A percentile compares a stretch with the other conserved stretches of the same genome.
Evolutionary conservation across 805 yeast species (phyloP).

Genomic region (Starmerella davenportii): DNA sequence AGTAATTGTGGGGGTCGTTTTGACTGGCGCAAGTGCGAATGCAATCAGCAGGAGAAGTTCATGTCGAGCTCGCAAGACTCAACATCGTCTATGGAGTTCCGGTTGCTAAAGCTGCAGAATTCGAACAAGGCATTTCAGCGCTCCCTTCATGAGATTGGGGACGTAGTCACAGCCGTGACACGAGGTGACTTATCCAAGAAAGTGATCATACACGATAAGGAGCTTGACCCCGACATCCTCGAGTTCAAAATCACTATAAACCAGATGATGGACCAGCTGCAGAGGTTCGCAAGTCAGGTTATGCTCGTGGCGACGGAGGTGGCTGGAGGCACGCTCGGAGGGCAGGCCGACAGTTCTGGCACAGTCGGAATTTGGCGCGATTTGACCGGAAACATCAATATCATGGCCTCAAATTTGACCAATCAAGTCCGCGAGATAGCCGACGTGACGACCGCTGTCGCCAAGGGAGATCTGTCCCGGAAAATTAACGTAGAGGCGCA

Average conservation of each 20-base stretch:
- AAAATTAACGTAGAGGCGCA: slow-evolving; percentile 82
- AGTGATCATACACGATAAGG: slow-evolving; percentile 53
- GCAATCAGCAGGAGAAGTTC: background rate
- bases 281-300: slow-evolving; percentile 63
- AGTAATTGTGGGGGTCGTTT: slow-evolving; percentile 7
- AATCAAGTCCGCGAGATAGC: slow-evolving; percentile 82
- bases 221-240: slow-evolving; percentile 60
- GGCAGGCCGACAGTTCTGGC: slow-evolving; percentile 72
- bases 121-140: slow-evolving; percentile 53
- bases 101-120: slow-evolving; percentile 26
- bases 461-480: slow-evolving; percentile 64
- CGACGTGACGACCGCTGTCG: slow-evolving; percentile 77
- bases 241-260: slow-evolving; percentile 68
- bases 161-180: slow-evolving; percentile 74
- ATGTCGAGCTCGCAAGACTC: slow-evolving; percentile 4
- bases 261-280: slow-evolving; percentile 76
- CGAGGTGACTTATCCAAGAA: slow-evolving; percentile 74
- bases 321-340: slow-evolving; percentile 78
- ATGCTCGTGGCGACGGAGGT: slow-evolving; percentile 78
- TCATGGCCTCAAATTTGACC: slow-evolving; percentile 75
- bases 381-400: slow-evolving; percentile 69
- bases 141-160: slow-evolving; percentile 63
- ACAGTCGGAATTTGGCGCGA: slow-evolving; percentile 80
- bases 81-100: slow-evolving; percentile 22
- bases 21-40: slow-evolving; percentile 9